Conservation (phyloP, 1,284 basidiomycete genomes). For the Puccinia polysora region DNA sequence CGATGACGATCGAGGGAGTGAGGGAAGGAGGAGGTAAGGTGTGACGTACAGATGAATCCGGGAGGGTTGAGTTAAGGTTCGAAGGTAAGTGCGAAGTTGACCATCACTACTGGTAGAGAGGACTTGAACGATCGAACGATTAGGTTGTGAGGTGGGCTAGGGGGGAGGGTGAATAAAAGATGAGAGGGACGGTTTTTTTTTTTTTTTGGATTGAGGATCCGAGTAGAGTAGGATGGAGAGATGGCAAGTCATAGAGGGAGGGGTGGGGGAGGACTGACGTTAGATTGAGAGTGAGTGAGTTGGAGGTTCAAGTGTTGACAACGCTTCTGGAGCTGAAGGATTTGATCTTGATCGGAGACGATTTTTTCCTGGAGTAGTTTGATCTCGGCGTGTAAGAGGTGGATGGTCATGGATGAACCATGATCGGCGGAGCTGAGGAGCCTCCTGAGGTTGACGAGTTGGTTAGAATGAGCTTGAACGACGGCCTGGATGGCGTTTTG, state of each 20-base stretch:
- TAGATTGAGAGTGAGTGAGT: neutral
- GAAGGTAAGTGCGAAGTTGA: slow-evolving; percentile 9
- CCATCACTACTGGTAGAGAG: slow-evolving; percentile 6
- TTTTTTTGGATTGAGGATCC: neutral
- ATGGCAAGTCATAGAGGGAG: neutral
- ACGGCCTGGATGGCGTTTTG: slow-evolving; percentile 23
- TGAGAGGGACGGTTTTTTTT: neutral
- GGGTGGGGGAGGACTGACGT: neutral
- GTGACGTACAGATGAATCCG: slow-evolving; percentile 27
- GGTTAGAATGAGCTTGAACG: slow-evolving; percentile 24
- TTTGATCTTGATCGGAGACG: neutral
- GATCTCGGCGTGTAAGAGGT: slow-evolving; percentile 39
- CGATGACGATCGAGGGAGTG: neutral
- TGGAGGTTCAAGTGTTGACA: neutral
- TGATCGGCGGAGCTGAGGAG: slow-evolving; percentile 13
- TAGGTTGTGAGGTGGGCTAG: neutral
- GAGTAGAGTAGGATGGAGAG: neutral
- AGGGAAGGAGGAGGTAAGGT: neutral
- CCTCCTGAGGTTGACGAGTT: slow-evolving; percentile 11
- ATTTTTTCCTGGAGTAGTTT: slow-evolving; percentile 16
- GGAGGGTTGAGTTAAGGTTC: slow-evolving; percentile 3
- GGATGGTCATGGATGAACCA: slow-evolving; percentile 38
- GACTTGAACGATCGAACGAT: slow-evolving; percentile 10
- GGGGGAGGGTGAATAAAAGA: neutral
- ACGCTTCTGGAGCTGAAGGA: neutral